Conservation (phyloP, 768 basidiomycete species). For the Trametopsis cervina region DNA sequence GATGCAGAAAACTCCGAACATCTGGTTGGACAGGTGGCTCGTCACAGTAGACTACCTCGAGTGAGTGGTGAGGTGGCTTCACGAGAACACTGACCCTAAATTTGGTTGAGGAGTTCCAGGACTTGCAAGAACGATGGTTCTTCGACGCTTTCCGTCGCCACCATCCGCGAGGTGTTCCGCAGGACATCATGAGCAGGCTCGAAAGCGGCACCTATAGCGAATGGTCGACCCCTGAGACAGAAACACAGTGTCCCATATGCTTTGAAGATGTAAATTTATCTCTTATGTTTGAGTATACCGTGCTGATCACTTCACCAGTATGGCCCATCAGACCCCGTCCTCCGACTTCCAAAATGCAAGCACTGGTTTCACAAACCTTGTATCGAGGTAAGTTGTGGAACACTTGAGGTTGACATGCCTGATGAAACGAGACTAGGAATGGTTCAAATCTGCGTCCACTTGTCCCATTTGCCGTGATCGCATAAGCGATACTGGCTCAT, state of each 20-base stretch:
- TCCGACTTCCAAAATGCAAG: slow-evolving; percentile 61
- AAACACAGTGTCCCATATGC: slow-evolving; percentile 77
- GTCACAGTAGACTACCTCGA: no score
- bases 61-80: background rate
- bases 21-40: no score
- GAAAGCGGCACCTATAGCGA: slow-evolving; percentile 60
- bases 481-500: no score
- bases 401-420: background rate
- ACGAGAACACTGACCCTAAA: background rate
- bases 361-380: slow-evolving; percentile 82
- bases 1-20: no score
- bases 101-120: no score
- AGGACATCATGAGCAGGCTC: slow-evolving; percentile 49
- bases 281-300: slow-evolving; percentile 7
- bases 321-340: slow-evolving; percentile 47
- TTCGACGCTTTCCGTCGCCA: background rate
- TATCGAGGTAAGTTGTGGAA: slow-evolving; percentile 46
- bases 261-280: slow-evolving; percentile 63
- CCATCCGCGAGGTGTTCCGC: slow-evolving; percentile 43
- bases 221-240: slow-evolving; percentile 59
- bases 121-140: background rate
- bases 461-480: slow-evolving; percentile 77
- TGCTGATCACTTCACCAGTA: slow-evolving; percentile 41
- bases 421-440: slow-evolving; percentile 46
- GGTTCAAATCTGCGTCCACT: slow-evolving; percentile 68